Evolutionary conservation across 176 grass and related monocot species (phyloP), one percentile per base, ranked within the genome.

Genomic region (Oryza australiensis): DNA sequence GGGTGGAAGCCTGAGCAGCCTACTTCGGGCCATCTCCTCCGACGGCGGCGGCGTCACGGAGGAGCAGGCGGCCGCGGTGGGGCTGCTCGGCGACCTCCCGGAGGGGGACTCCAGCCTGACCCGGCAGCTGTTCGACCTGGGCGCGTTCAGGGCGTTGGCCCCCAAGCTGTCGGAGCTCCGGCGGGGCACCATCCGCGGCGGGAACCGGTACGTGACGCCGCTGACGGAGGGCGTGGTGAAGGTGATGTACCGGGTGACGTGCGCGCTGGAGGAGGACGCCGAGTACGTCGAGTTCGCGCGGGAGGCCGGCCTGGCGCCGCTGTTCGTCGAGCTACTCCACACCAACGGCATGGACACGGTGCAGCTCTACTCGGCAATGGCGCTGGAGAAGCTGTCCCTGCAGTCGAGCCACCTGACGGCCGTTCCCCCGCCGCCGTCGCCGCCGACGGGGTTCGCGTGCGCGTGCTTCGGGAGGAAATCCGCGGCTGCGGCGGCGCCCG

Each of bases 221-320:
- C 91, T 94, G 71, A 91, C 87, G 32, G 94, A 94, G 89, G 92
- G 94, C 11, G 81, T 92, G 4, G 94, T 88, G 16, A 84, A 80
- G 75, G 89, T 94, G 46, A 84, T 94, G 24, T 88, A 82, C 51
- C 72, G 87, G 82, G 53, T 97, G 16, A 90, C 94, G 10, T 92
- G 85, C 84, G 34, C 45, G 73, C 53, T 94, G 66, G 69, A 55
- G 70, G 75, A 86, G 64, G 81, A 81, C 49, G 9, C 51, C 0
- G 87, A 87, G 18, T 86, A 87, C 26, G 41, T 94, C 12, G 79
- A 86, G 71, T 62, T 92, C 4, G 85, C 85, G 18, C 60, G 83
- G 35, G 67, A 94, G 53, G 67, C 72, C 16, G 82, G 71, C 16
- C 87, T 97, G 15, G 92, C 85, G 43, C 83, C 72, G n/a, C 65